These are phyloP conservation scores for Phytophthora melonis DNA, from an alignment of 352 stramenopile genomes.

Conservation along the genomic window DNA sequence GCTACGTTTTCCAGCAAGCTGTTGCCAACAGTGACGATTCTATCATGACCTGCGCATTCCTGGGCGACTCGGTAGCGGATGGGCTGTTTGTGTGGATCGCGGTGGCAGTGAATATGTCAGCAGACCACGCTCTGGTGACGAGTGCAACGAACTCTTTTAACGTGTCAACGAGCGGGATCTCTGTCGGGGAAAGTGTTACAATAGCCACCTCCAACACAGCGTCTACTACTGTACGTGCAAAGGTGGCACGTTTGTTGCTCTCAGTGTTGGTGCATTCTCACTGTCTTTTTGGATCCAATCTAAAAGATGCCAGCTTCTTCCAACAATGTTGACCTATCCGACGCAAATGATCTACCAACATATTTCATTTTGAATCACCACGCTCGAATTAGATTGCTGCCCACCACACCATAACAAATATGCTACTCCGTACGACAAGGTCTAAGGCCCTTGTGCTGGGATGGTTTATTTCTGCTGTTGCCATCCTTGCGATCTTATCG, in stretches of 20 bases:
- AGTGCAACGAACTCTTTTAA: not conserved
- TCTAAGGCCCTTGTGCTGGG: no score
- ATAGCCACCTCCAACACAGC: not conserved
- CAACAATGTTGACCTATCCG: no score
- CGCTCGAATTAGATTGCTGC: no score
- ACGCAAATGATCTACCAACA: no score
- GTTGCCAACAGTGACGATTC: constrained; percentile 9
- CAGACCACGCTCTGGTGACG: not conserved
- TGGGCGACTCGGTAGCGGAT: constrained; percentile 2
- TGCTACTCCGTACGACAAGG: no score
- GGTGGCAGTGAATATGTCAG: constrained; percentile 26
- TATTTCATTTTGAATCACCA: no score
- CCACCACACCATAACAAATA: no score
- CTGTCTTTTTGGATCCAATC: no score
- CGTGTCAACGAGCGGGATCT: not conserved
- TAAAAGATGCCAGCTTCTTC: no score
- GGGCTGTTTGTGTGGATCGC: constrained; percentile 29
- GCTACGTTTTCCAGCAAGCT: constrained; percentile 5
- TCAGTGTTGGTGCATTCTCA: not conserved
- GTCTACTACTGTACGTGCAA: no score
- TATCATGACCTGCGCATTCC: constrained; percentile 1
- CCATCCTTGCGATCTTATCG: not conserved
- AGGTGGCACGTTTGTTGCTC: not conserved
- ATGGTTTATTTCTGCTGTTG: not conserved
- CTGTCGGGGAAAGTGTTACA: not conserved